These are phyloP conservation scores for Craspedostauros australis DNA, from an alignment of 108 stramenopile genomes.

Conservation along the genomic window DNA sequence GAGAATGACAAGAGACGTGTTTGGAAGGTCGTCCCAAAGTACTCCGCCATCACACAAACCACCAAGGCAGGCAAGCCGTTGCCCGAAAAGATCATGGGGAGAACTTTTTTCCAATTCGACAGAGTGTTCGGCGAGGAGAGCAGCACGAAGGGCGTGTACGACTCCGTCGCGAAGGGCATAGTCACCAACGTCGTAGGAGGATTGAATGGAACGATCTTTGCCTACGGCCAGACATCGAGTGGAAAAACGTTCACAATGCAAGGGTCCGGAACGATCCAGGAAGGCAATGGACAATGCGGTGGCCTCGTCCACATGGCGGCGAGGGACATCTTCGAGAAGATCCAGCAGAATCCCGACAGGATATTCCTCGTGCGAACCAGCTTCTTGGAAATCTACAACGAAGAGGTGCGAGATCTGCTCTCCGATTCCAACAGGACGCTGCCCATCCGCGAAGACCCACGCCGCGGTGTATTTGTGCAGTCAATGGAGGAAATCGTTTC, in stretches of 20 bases:
- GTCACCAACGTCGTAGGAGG: constrained; percentile 84
- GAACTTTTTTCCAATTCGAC: constrained; percentile 92
- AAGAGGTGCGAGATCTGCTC: constrained; percentile 95
- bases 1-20: constrained; percentile 52
- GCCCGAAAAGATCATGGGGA: constrained; percentile 43
- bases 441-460: constrained; percentile 89
- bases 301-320: constrained; percentile 86
- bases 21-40: constrained; percentile 81
- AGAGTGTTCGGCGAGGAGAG: constrained; percentile 79
- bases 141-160: constrained; percentile 84
- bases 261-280: constrained; percentile 67
- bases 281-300: constrained; percentile 37
- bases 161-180: constrained; percentile 78
- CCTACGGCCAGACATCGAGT: constrained; percentile 88
- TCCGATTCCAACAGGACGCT: constrained; percentile 34
- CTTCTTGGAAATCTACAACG: constrained; percentile 99
- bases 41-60: constrained; percentile 69
- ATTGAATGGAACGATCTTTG: constrained; percentile 97
- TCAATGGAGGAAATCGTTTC: constrained; percentile 76
- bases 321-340: constrained; percentile 68
- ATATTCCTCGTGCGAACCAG: constrained; percentile 87
- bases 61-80: constrained; percentile 66
- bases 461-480: constrained; percentile 94
- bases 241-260: constrained; percentile 95
- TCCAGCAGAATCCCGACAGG: constrained; percentile 47